Evolutionary conservation across 164 flowering plant genomes (phyloP), one percentile per base, ranked within the genome.

Genomic region (Echeveria elegans): DNA sequence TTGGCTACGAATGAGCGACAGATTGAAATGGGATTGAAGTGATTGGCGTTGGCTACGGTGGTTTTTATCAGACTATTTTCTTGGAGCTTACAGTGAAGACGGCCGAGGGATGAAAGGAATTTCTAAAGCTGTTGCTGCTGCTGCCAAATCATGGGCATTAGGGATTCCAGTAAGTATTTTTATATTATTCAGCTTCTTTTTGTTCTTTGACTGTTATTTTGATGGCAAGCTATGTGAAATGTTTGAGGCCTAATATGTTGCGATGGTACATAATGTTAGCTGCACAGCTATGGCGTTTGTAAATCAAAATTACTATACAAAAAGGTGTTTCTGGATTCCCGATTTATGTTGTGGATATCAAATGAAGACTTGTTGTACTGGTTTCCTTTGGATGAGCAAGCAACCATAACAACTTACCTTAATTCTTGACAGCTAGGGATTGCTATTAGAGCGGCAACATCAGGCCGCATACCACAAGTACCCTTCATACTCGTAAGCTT

Each of bases 51-150:
- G n/a, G n/a, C 29, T 58, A 94, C 97, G 97, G 29, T 94, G 98
- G 97, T 84, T 91, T 71, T 72, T 94, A 69, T 73, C 96, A 72
- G 95, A 95, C 29, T 89, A 94, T 70, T 91, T 94, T 72, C 85
- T 91, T 28, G 98, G 98, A 24, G 97, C 96, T 37, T 94, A 80
- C 70, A 79, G 81, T 18, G 86, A 85, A 59, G 96, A 94, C 72
- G 98, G 98, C 0, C 85, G 88, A 69, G 97, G 97, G 53, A 74
- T 74, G 72, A 89, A 86, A 63, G 98, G 98, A 26, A 45, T 64
- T 32, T 71, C 82, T 0, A 89, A 82, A 75, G 94, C 86, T 69
- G 75, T 90, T 56, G 14, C 69, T 68, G 88, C 92, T 34, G 83
- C 96, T 59, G 77, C 86, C 37, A 93, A 90, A 73, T 90, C 98